Conservation (phyloP, 106 monocot genomes). For the Dioscorea zingiberensis region DNA sequence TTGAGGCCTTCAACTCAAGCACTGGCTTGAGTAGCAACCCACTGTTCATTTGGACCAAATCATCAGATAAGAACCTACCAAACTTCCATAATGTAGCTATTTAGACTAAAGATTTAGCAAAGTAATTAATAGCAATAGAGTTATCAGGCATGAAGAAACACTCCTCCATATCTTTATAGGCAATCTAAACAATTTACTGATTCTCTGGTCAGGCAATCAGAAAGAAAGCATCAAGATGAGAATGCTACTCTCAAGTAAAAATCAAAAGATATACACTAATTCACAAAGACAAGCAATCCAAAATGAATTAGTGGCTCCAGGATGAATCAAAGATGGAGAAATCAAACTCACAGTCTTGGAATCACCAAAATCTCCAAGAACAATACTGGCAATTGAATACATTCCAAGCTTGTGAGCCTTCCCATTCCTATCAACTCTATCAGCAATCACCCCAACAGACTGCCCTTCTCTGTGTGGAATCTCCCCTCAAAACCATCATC, state of each 20-base stretch:
- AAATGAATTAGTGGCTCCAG: neutral
- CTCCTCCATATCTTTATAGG: no score
- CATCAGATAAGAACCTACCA: neutral
- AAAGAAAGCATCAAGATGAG: no score
- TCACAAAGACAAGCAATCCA: no score
- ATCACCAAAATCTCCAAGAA: constrained; percentile 91
- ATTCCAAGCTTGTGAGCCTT: constrained; percentile 94
- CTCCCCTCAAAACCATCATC: constrained; percentile 38
- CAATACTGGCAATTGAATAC: constrained; percentile 97
- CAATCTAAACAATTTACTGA: no score
- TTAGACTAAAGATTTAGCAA: no score
- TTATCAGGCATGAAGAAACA: no score
- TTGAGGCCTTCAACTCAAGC: neutral
- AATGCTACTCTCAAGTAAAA: no score
- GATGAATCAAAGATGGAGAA: neutral
- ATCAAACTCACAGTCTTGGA: constrained; percentile 74
- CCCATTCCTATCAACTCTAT: constrained; percentile 88
- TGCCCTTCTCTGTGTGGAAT: constrained; percentile 97
- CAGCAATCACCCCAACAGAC: constrained; percentile 83
- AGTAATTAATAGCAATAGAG: no score
- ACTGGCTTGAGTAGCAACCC: no score
- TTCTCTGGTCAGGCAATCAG: no score
- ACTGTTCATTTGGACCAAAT: neutral
- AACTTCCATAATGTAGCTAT: no score
- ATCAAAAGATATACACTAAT: no score